Percentiles rank a stretch among this genome's conserved stretches.
phyloP scores from a whole-genome alignment of 1,139 yeast species.

The Nakaseomyces bracarensis region DNA sequence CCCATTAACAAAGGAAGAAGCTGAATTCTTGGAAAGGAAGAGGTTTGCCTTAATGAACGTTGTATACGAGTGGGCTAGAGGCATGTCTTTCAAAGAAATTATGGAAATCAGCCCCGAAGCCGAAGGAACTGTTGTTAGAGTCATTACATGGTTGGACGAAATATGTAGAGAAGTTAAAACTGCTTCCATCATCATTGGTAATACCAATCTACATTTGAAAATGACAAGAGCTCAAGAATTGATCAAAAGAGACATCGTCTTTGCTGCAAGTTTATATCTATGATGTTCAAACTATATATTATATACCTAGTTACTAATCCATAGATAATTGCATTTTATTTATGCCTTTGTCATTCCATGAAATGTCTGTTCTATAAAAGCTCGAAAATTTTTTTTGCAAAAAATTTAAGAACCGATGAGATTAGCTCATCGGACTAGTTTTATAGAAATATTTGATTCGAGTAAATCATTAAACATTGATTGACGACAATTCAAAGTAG shows the following conservation, averaged over 20 bases:
- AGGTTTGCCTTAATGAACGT: conserved; percentile 88
- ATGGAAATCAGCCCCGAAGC: conserved; percentile 84
- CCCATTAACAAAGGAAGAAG: conserved; percentile 73
- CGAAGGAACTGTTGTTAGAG: conserved; percentile 97
- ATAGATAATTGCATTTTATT: too few species aligned
- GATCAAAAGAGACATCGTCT: conserved; percentile 93
- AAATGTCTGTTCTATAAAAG: too few species aligned
- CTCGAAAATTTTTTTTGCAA: too few species aligned
- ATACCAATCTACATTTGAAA: conserved; percentile 74
- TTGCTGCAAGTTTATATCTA: conserved; percentile 88
- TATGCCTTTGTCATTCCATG: too few species aligned
- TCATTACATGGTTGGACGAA: conserved; percentile 88
- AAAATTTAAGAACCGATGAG: too few species aligned
- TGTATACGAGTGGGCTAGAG: conserved; percentile 97
- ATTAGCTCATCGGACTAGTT: too few species aligned
- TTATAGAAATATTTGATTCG: too few species aligned
- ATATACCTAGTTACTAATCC: too few species aligned
- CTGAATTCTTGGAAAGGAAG: conserved; percentile 70
- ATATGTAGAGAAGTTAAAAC: conserved; percentile 90
- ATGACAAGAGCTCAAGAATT: conserved; percentile 90
- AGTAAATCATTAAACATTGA: not conserved
- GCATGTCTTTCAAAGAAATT: conserved; percentile 82
- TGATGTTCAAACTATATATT: conserved; percentile 29
- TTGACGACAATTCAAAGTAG: too few species aligned
- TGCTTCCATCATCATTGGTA: conserved; percentile 93